Evolutionary conservation across 306 rosid species (phyloP).

Genomic region (Arachis stenosperma): DNA sequence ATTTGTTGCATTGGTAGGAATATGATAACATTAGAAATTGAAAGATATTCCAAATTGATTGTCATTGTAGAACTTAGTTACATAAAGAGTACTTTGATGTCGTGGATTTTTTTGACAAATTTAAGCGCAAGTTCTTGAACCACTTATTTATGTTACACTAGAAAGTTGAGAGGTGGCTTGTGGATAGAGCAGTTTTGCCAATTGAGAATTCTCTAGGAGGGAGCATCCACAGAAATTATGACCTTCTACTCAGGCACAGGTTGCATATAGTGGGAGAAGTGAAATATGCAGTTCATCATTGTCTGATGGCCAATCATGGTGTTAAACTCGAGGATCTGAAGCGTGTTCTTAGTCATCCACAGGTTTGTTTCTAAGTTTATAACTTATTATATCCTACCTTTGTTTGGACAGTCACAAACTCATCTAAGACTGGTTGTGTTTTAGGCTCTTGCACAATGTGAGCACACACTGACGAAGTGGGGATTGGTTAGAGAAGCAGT

Average conservation of each 20-base stretch:
- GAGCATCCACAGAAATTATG: slow-evolving; percentile 97
- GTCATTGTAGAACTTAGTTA: too few species aligned
- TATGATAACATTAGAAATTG: too few species aligned
- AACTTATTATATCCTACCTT: slow-evolving; percentile 22
- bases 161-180: slow-evolving; percentile 96
- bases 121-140: background rate
- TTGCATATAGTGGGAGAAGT: slow-evolving; percentile 98
- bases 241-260: slow-evolving; percentile 86
- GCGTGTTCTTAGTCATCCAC: slow-evolving; percentile 95
- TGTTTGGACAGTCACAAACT: slow-evolving; percentile 23
- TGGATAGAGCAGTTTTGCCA: slow-evolving; percentile 96
- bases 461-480: slow-evolving; percentile 70
- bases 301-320: slow-evolving; percentile 87
- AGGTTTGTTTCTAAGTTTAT: slow-evolving; percentile 50
- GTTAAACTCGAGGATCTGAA: slow-evolving; percentile 70
- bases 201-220: slow-evolving; percentile 97
- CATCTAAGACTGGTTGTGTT: slow-evolving; percentile 35
- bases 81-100: background rate
- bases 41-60: too few species aligned
- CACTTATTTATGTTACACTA: slow-evolving; percentile 31
- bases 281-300: slow-evolving; percentile 86
- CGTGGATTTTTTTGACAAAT: background rate
- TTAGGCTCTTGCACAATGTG: slow-evolving; percentile 99
- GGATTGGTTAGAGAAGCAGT: slow-evolving; percentile 93
- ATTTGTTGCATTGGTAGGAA: too few species aligned